Percentiles rank a stretch among this genome's conserved stretches.
Conservation (phyloP, 306 rosid species). For the Cucumis hystrix region DNA sequence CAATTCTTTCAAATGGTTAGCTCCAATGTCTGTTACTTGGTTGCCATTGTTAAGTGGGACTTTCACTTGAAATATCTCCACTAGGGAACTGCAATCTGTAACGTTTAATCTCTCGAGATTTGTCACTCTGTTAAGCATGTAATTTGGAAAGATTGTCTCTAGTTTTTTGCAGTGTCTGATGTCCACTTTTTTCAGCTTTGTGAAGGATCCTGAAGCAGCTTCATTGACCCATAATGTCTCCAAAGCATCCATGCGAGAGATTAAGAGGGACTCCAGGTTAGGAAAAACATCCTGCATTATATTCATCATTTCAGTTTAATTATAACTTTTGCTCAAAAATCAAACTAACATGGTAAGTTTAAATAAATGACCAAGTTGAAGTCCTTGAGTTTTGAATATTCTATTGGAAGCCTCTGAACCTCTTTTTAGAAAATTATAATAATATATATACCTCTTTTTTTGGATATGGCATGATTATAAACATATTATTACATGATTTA, state of each 20-base stretch:
- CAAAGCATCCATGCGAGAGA: slow-evolving; percentile 12
- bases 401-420: neutral
- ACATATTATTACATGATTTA: neutral
- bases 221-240: slow-evolving; percentile 10
- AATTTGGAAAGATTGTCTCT: neutral
- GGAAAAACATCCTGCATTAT: neutral
- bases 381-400: neutral
- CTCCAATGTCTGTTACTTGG: neutral
- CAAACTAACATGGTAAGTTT: neutral
- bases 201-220: slow-evolving; percentile 2
- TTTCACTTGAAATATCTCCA: slow-evolving; percentile 1
- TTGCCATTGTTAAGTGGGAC: neutral
- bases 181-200: neutral
- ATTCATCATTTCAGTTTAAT: neutral
- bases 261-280: neutral
- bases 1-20: slow-evolving; percentile 6
- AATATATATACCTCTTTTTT: neutral
- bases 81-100: neutral
- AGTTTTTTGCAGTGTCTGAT: neutral
- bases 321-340: neutral
- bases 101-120: slow-evolving; percentile 12
- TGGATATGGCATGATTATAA: neutral
- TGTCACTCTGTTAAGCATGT: neutral
- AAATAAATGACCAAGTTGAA: neutral
- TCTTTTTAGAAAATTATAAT: neutral